These are phyloP conservation scores for Musa acuminata DNA, from an alignment of 176 grass and related monocot genomes.

Conservation along the genomic window DNA sequence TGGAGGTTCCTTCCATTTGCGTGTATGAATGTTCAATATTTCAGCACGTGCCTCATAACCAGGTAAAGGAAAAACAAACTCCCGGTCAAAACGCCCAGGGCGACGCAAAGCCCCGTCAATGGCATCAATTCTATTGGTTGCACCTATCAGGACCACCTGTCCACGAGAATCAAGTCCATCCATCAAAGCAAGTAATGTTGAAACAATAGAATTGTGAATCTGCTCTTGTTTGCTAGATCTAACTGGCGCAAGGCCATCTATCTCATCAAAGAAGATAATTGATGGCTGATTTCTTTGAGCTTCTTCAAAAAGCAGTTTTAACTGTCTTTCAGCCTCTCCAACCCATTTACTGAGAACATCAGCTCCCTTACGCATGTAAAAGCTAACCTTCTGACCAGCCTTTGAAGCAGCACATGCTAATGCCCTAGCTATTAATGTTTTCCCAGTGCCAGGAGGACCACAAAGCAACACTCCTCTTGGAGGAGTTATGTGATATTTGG, in stretches of 20 bases:
- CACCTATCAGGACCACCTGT: constrained; percentile 98
- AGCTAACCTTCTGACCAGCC: constrained; percentile 94
- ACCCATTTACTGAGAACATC: constrained; percentile 99
- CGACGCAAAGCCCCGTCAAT: constrained; percentile 96
- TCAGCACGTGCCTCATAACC: constrained; percentile 86
- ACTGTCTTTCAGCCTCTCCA: constrained; percentile 95
- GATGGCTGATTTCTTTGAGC: constrained; percentile 97
- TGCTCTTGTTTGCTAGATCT: constrained; percentile 99
- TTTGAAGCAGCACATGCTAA: constrained; percentile 93
- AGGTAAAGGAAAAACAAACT: constrained; percentile 95
- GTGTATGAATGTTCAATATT: constrained; percentile 95
- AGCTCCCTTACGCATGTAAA: constrained; percentile 99
- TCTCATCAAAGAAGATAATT: constrained; percentile 99
- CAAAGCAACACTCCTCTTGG: constrained; percentile 94
- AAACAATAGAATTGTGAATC: constrained; percentile 99
- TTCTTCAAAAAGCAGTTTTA: constrained; percentile 99
- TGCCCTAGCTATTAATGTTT: constrained; percentile 94
- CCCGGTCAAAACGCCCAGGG: constrained; percentile 94
- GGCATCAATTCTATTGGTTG: constrained; percentile 96
- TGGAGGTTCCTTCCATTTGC: constrained; percentile 94
- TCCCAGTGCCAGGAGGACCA: constrained; percentile 96
- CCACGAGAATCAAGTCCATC: constrained; percentile 98
- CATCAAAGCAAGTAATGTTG: constrained; percentile 98
- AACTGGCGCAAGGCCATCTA: constrained; percentile 97
- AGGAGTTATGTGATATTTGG: constrained; percentile 97